Conservation (phyloP, 2,329 filamentous ascomycete species). For the Lecanicillium sp. region DNA sequence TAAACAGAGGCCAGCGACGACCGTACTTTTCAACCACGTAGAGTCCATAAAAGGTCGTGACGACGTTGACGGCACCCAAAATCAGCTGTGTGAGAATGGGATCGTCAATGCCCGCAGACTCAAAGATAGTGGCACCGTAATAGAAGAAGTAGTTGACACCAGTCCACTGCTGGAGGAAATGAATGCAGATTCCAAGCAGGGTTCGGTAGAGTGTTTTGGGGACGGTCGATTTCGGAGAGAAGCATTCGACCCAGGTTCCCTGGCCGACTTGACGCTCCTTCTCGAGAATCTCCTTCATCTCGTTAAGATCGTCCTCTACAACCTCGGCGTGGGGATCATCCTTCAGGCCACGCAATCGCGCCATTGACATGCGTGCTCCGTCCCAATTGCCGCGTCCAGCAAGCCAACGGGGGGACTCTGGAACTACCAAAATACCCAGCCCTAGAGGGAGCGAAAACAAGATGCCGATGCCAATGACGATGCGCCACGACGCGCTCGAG, state of each 20-base stretch:
- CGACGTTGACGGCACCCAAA: conserved; percentile 59
- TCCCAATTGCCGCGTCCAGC: conserved; percentile 38
- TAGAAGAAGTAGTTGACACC: conserved; percentile 55
- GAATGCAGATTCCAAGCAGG: conserved; percentile 52
- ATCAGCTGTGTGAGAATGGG: conserved; percentile 62
- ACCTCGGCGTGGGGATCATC: conserved; percentile 33
- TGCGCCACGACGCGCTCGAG: conserved; percentile 46
- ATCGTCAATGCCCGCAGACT: conserved; percentile 56
- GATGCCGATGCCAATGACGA: conserved; percentile 50
- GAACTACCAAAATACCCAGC: conserved; percentile 42
- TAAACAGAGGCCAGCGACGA: conserved; percentile 58
- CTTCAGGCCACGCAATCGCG: conserved; percentile 43
- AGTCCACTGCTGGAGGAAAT: conserved; percentile 61
- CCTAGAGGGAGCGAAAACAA: conserved; percentile 43
- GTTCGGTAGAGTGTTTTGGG: conserved; percentile 58
- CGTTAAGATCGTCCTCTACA: conserved; percentile 43
- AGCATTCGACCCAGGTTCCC: conserved; percentile 50
- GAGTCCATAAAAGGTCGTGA: conserved; percentile 56
- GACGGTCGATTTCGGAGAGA: conserved; percentile 41
- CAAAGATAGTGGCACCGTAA: conserved; percentile 61
- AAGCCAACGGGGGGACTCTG: conserved; percentile 50
- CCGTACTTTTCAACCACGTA: conserved; percentile 62
- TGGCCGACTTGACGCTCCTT: conserved; percentile 35
- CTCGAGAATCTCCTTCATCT: conserved; percentile 40
- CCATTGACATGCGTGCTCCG: conserved; percentile 39